These are phyloP conservation scores for Xylaria sp. DNA, from an alignment of 2,329 filamentous ascomycete species.

Conservation along the genomic window DNA sequence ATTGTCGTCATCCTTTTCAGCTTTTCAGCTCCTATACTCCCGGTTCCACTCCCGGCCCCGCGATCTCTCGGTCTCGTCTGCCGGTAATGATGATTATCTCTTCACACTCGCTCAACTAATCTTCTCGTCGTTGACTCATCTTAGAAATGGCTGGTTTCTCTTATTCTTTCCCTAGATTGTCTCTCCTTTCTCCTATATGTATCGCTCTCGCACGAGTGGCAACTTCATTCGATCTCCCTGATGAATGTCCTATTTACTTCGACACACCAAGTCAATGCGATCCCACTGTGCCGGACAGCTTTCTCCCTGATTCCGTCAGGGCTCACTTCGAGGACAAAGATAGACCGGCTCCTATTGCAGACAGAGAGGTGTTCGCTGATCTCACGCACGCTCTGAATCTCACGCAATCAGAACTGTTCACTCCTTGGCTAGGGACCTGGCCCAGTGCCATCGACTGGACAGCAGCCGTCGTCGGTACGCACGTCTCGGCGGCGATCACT, in stretches of 20 bases:
- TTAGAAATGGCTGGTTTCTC: neutral
- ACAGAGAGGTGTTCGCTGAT: conserved; percentile 38
- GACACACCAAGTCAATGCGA: conserved; percentile 19
- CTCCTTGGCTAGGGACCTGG: conserved; percentile 74
- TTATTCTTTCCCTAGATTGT: neutral
- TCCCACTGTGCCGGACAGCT: conserved; percentile 25
- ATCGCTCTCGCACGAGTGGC: neutral
- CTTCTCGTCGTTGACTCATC: neutral
- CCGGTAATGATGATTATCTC: neutral
- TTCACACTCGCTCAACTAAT: neutral
- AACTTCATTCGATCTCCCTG: conserved; percentile 3
- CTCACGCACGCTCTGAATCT: conserved; percentile 62
- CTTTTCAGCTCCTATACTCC: neutral
- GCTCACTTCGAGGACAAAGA: neutral
- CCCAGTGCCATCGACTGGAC: conserved; percentile 90
- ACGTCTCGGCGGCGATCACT: conserved; percentile 66
- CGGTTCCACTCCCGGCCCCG: neutral
- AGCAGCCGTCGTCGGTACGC: conserved; percentile 74
- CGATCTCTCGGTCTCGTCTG: neutral
- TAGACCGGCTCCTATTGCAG: conserved; percentile 14
- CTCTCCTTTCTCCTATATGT: neutral
- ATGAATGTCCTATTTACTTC: conserved; percentile 23
- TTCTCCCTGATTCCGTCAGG: conserved; percentile 20
- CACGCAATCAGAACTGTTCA: conserved; percentile 75
- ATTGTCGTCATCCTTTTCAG: neutral